Conservation (phyloP, 2,329 filamentous ascomycete species). For the Rutstroemia sydowiana region DNA sequence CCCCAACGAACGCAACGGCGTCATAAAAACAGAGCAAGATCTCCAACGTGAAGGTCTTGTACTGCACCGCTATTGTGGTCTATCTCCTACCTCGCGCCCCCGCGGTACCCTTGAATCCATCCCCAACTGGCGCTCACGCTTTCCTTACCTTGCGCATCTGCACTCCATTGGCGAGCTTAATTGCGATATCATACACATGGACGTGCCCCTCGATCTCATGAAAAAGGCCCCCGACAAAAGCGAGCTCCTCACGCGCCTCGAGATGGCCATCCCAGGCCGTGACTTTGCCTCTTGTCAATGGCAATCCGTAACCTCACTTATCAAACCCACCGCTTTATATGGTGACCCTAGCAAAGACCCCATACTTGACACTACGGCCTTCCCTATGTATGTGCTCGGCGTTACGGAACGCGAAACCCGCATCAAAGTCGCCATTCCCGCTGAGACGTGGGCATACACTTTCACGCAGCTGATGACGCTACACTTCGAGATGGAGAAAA, state of each 20-base stretch:
- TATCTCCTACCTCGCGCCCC: slow-evolving; percentile 13
- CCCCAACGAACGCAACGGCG: slow-evolving; percentile 15
- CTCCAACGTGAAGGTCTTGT: slow-evolving; percentile 17
- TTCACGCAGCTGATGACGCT: slow-evolving; percentile 23
- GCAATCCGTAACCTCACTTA: slow-evolving; percentile 53
- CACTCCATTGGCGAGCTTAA: slow-evolving; percentile 43
- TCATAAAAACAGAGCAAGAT: slow-evolving; percentile 18
- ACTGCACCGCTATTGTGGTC: slow-evolving; percentile 22
- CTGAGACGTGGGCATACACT: slow-evolving; percentile 26
- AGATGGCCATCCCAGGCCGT: slow-evolving; percentile 49
- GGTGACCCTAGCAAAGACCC: slow-evolving; percentile 30
- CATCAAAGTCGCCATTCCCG: slow-evolving; percentile 27
- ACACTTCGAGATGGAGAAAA: slow-evolving; percentile 31
- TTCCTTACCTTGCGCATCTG: slow-evolving; percentile 49
- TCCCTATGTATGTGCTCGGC: slow-evolving; percentile 15
- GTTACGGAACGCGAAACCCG: slow-evolving; percentile 16
- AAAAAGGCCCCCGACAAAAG: slow-evolving; percentile 52
- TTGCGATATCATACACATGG: slow-evolving; percentile 55
- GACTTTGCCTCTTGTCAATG: slow-evolving; percentile 49
- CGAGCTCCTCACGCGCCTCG: slow-evolving; percentile 51
- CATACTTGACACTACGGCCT: slow-evolving; percentile 21
- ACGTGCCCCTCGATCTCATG: slow-evolving; percentile 51
- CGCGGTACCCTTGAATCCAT: slow-evolving; percentile 41
- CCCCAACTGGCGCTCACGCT: slow-evolving; percentile 50
- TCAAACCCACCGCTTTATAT: slow-evolving; percentile 43